Evolutionary conservation across 169 alveolate genomes (phyloP), one percentile per base, ranked within the genome.

Genomic region (Eimeria necatrix): DNA sequence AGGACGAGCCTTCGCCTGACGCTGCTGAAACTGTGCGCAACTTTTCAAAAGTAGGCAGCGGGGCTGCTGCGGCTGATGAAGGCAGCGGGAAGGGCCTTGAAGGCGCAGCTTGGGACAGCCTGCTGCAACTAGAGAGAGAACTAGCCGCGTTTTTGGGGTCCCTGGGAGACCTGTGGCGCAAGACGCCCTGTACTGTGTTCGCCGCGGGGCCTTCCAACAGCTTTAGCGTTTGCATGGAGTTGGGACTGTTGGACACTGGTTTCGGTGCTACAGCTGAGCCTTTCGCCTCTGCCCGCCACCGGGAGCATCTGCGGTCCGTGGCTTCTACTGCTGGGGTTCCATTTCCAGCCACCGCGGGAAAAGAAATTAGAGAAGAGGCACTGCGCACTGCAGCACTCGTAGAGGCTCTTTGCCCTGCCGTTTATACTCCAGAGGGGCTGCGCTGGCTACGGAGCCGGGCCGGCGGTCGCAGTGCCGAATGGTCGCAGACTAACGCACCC

Each of bases 381-480:
- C 16, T 78, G 12, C 87, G 87, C n/a, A 12, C 9, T 20, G n/a
- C 16, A 14, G 64, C 87, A 5, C 22, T 78, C 49, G 7, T 78
- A 24, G 87, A 78, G 60, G 26, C 64, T 49, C 87, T 78, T 48
- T 78, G 87, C 41, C 87, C 87, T 16, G 87, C 68, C 26, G 49
- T 46, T 4, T 46, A 46, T 26, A 41, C 16, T 14, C 87, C 68
- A 20, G 87, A 78, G 87, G 87, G 46, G 20, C 32, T 48, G 46
- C 60, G 87, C 46, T 78, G 87, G 87, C 87, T 78, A 32, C 60
- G 48, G 26, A 3, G 80, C 49, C 70, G 16, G 16, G n/a, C 24
- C 70, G 16, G 16, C 18, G 70, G 70, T 32, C 41, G 41, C 41
- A 32, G 41, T 32, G 41, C 41, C 41, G 41, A 32, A 0, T 32